Conservation (phyloP, 441 rosid species). For the Isatis lusitanica region DNA sequence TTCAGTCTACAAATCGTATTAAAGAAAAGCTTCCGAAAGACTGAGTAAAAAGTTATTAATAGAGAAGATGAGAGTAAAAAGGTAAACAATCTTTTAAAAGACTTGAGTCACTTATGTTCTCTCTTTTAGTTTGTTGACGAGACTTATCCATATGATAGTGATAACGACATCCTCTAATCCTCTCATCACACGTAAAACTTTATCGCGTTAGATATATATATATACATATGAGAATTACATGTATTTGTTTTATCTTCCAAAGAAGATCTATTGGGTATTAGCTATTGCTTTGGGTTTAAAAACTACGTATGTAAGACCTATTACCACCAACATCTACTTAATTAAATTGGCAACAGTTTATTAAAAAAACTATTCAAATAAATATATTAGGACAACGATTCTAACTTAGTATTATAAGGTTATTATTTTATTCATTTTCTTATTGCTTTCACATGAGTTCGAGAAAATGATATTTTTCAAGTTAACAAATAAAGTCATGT, state of each 20-base stretch:
- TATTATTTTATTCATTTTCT: not conserved
- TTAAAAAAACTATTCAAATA: too few relatives aligned
- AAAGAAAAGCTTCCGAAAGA: not conserved
- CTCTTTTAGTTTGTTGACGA: slow-evolving; percentile 25
- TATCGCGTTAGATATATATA: not conserved
- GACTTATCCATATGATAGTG: slow-evolving; percentile 33
- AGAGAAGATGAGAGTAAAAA: slow-evolving; percentile 7
- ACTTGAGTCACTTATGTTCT: slow-evolving; percentile 18
- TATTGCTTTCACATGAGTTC: slow-evolving; percentile 24
- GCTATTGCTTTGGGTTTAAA: too few relatives aligned
- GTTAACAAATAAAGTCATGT: slow-evolving; percentile 7
- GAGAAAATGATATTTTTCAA: not conserved
- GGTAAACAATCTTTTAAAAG: slow-evolving; percentile 21
- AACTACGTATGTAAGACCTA: too few relatives aligned
- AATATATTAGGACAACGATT: not conserved
- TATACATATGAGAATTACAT: not conserved
- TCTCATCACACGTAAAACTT: slow-evolving; percentile 26
- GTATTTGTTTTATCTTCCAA: too few relatives aligned
- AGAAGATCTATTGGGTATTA: too few relatives aligned
- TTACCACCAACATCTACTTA: too few relatives aligned
- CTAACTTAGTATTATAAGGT: not conserved
- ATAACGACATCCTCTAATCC: slow-evolving; percentile 33
- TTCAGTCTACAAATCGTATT: not conserved
- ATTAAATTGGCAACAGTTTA: too few relatives aligned
- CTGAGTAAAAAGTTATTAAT: not conserved